Conservation (phyloP, 2,329 filamentous ascomycete species). For the Elsinoe australis region DNA sequence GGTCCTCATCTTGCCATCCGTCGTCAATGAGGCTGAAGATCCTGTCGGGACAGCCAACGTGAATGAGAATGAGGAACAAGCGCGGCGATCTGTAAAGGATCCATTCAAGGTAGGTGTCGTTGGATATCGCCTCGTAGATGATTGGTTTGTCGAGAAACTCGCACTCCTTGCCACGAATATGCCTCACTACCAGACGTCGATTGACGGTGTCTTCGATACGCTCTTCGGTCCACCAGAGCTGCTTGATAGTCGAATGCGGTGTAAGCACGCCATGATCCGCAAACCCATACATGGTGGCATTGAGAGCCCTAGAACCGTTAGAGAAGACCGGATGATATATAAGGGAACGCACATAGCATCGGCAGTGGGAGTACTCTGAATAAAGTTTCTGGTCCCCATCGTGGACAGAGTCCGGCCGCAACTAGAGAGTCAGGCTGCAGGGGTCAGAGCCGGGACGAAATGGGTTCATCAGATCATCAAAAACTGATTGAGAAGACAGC, state of each 20-base stretch:
- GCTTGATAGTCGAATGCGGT: constrained; percentile 42
- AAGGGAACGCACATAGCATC: constrained; percentile 24
- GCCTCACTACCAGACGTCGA: constrained; percentile 56
- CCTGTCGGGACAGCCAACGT: constrained; percentile 62
- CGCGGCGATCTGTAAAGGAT: constrained; percentile 61
- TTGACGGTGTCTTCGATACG: constrained; percentile 64
- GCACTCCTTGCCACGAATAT: constrained; percentile 56
- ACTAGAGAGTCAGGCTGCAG: not conserved
- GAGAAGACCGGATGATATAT: not conserved
- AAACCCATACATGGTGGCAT: constrained; percentile 45
- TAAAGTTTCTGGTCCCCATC: constrained; percentile 32
- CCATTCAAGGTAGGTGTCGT: constrained; percentile 73
- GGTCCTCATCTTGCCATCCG: constrained; percentile 68
- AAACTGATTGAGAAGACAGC: not conserved
- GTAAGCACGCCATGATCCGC: constrained; percentile 45
- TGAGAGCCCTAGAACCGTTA: constrained; percentile 32
- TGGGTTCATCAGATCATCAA: not conserved
- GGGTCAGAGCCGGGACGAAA: not conserved
- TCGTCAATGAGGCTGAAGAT: constrained; percentile 70
- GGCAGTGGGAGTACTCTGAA: constrained; percentile 31
- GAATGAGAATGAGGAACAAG: constrained; percentile 63
- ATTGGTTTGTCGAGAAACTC: constrained; percentile 55
- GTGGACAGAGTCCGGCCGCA: not conserved
- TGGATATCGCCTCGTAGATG: constrained; percentile 53
- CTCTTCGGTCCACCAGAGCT: constrained; percentile 64